phyloP scores from a whole-genome alignment of 352 stramenopile genomes.

The Phytopythium vexans region DNA sequence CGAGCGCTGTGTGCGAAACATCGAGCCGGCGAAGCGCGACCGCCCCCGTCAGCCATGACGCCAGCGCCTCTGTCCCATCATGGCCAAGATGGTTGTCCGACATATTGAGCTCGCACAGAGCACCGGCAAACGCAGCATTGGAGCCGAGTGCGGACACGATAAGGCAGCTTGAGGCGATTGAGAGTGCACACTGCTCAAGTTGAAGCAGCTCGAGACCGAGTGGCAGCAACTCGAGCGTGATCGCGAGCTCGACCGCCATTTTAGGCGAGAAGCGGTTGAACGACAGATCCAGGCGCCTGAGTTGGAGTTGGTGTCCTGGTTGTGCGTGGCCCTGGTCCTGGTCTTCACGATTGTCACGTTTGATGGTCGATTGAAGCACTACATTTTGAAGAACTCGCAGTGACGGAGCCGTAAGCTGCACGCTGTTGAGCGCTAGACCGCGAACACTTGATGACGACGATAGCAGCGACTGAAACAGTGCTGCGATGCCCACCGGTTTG shows the following conservation, averaged over 20 bases:
- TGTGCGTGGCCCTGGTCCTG: slow-evolving; percentile 1
- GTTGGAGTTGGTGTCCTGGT: slow-evolving; percentile 9
- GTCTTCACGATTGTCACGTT: slow-evolving; percentile 8
- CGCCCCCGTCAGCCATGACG: slow-evolving; percentile 50
- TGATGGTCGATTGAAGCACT: slow-evolving; percentile 53
- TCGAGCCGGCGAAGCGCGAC: slow-evolving; percentile 59
- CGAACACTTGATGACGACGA: slow-evolving; percentile 30
- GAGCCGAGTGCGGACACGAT: slow-evolving; percentile 40
- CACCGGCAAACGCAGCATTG: slow-evolving; percentile 43
- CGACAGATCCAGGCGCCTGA: slow-evolving; percentile 57
- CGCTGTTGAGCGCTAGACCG: slow-evolving; percentile 46
- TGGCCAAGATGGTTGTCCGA: slow-evolving; percentile 49
- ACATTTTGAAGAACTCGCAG: slow-evolving; percentile 52
- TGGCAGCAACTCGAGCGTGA: slow-evolving; percentile 41
- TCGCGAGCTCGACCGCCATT: slow-evolving; percentile 49
- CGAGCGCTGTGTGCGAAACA: slow-evolving; percentile 51
- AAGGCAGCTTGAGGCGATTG: slow-evolving; percentile 24
- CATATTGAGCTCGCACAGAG: slow-evolving; percentile 55
- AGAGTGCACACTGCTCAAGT: slow-evolving; percentile 48
- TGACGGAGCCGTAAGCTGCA: slow-evolving; percentile 30
- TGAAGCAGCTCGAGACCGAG: slow-evolving; percentile 51
- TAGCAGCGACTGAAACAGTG: slow-evolving; percentile 51
- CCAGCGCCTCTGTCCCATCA: slow-evolving; percentile 40
- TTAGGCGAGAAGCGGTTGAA: slow-evolving; percentile 55
- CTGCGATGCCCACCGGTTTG: slow-evolving; percentile 30